These are phyloP conservation scores for Leptodontidium sp. DNA, from an alignment of 2,329 filamentous ascomycete genomes.

Conservation along the genomic window DNA sequence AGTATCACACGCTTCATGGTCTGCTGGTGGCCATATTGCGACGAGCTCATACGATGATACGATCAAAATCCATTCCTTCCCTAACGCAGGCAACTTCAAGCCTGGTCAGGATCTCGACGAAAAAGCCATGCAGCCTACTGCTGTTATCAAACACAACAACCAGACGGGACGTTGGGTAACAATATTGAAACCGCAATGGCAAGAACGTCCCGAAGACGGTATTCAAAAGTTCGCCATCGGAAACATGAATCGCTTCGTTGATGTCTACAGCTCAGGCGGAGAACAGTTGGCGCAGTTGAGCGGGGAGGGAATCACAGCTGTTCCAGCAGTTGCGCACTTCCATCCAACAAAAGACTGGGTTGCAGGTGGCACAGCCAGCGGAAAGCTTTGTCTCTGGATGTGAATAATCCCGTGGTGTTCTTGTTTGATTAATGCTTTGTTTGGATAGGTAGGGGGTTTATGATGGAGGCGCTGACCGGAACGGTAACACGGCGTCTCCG, in stretches of 20 bases:
- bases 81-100: slow-evolving; percentile 66
- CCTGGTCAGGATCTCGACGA: slow-evolving; percentile 64
- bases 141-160: slow-evolving; percentile 85
- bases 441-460: background rate
- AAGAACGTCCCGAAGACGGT: slow-evolving; percentile 77
- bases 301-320: slow-evolving; percentile 90
- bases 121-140: slow-evolving; percentile 71
- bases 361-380: slow-evolving; percentile 87
- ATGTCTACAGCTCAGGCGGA: slow-evolving; percentile 83
- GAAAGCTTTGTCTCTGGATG: slow-evolving; percentile 77
- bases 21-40: slow-evolving; percentile 82
- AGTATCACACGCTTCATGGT: slow-evolving; percentile 93
- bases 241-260: slow-evolving; percentile 98
- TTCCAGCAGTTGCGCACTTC: slow-evolving; percentile 91
- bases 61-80: slow-evolving; percentile 88
- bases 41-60: slow-evolving; percentile 96
- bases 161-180: slow-evolving; percentile 96
- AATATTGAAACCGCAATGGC: slow-evolving; percentile 86
- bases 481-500: slow-evolving; percentile 8
- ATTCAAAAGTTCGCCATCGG: slow-evolving; percentile 91
- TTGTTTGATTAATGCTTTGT: background rate
- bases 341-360: slow-evolving; percentile 92
- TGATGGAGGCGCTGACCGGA: background rate
- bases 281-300: slow-evolving; percentile 89
- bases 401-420: background rate